Evolutionary conservation across 352 stramenopile genomes (phyloP), one percentile per base, ranked within the genome.

Genomic region (Peronosclerospora sorghi): DNA sequence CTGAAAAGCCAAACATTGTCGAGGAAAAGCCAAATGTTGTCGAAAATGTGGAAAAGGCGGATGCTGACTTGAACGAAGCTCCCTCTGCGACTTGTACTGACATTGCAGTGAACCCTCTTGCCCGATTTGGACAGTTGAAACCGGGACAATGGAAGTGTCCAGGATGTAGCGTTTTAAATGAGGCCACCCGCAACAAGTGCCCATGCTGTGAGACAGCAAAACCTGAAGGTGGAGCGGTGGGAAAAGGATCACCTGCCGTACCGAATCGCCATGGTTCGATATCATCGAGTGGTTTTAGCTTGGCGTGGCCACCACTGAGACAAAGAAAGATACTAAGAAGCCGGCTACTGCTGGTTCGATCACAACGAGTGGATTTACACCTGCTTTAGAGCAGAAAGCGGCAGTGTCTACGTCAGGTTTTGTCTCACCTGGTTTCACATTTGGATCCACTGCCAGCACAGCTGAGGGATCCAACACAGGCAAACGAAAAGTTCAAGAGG

Each of bases 41-140:
- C 3, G n/a, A n/a, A n/a, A n/a, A n/a, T n/a, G n/a, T n/a, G n/a
- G 48, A 62, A 24, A 35, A 41, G 15, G n/a, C 8, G 15, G n/a
- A 1, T 39, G 14, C 41, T 8, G 49, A 26, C 24, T 18, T 39
- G 5, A 38, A 13, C 15, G 13, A 8, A 8, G 30, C 24, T 14
- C 26, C 29, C 0, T 15, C 48, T 51, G 20, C 42, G 48, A 5
- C 42, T 41, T 58, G 46, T 35, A 32, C 34, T 4, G 56, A 30
- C 38, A 39, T 47, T 28, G 56, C 28, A 37, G 44, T 55, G 21
- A 83, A 84, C 37, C 74, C 74, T 19, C 50, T 83, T 27, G 63
- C 65, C 12, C 73, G 61, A 39, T 90, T 90, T 17, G 65, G 80
- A 57, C 61, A 86, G 49, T 5, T 72, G 35, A 68, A 61, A 6